These are phyloP conservation scores for Arthroderma uncinatum DNA, from an alignment of 2,329 filamentous ascomycete genomes.

Conservation along the genomic window DNA sequence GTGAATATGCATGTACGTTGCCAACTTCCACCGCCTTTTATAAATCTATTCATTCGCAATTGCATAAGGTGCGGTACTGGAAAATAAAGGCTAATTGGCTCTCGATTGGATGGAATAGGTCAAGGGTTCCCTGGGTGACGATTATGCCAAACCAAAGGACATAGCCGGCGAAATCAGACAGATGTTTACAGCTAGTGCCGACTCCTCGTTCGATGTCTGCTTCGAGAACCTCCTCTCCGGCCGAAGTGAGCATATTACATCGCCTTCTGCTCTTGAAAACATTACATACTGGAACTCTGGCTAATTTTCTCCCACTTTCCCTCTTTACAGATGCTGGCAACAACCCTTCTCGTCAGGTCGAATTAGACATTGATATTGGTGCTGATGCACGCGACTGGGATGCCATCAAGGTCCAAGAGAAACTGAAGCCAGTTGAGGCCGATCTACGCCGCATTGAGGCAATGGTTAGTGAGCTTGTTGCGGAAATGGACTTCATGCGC, in stretches of 20 bases:
- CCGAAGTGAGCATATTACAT: slow-evolving; percentile 46
- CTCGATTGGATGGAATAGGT: slow-evolving; percentile 49
- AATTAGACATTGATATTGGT: slow-evolving; percentile 91
- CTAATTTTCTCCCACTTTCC: slow-evolving; percentile 5
- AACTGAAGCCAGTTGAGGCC: slow-evolving; percentile 92
- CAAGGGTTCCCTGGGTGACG: slow-evolving; percentile 87
- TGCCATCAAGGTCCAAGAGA: slow-evolving; percentile 89
- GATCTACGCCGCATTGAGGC: slow-evolving; percentile 90
- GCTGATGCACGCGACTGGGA: slow-evolving; percentile 98
- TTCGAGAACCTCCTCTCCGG: slow-evolving; percentile 71
- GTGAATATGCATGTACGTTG: slow-evolving; percentile 82
- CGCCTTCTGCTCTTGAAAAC: neutral
- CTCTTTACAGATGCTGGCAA: slow-evolving; percentile 26
- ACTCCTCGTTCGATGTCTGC: slow-evolving; percentile 92
- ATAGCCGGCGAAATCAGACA: slow-evolving; percentile 84
- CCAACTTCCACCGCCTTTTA: neutral
- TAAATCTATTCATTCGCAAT: neutral
- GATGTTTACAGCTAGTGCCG: slow-evolving; percentile 84
- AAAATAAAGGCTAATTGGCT: slow-evolving; percentile 29
- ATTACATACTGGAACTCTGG: neutral
- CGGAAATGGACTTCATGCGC: slow-evolving; percentile 93
- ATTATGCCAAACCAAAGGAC: slow-evolving; percentile 85
- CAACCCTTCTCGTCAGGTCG: slow-evolving; percentile 56
- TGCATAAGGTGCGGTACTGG: neutral
- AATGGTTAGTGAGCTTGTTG: slow-evolving; percentile 74